These are phyloP conservation scores for Pseudogymnoascus sp. DNA, from an alignment of 2,329 filamentous ascomycete species.

Conservation along the genomic window DNA sequence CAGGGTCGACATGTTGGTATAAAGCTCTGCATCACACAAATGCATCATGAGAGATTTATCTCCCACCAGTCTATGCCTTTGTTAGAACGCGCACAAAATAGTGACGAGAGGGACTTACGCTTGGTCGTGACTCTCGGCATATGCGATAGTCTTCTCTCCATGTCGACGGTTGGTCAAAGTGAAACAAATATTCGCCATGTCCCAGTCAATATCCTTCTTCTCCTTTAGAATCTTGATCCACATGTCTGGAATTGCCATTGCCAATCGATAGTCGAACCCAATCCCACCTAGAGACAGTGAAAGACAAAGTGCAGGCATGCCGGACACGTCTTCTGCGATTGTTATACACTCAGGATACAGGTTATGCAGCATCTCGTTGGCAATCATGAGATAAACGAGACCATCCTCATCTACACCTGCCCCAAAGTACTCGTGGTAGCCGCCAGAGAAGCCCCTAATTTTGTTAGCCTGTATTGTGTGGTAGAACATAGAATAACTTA, in stretches of 20 bases:
- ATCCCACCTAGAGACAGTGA: conserved; percentile 79
- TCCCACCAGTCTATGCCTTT: conserved; percentile 68
- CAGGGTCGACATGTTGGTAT: conserved; percentile 91
- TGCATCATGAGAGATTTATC: conserved; percentile 98
- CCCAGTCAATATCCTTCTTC: conserved; percentile 78
- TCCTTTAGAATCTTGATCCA: conserved; percentile 99
- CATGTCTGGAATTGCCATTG: conserved; percentile 97
- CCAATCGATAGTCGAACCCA: conserved; percentile 93
- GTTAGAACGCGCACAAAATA: conserved; percentile 17
- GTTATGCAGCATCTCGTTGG: conserved; percentile 91
- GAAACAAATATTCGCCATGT: conserved; percentile 75
- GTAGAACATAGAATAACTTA: conserved; percentile 40
- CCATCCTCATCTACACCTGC: conserved; percentile 84
- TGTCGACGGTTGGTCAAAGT: conserved; percentile 89
- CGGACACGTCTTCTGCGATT: conserved; percentile 93
- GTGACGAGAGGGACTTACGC: conserved; percentile 57
- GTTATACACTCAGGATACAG: conserved; percentile 84
- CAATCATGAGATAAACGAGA: conserved; percentile 89
- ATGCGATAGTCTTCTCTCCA: conserved; percentile 96
- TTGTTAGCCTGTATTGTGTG: conserved; percentile 14
- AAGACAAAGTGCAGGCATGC: conserved; percentile 95
- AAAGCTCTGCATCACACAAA: conserved; percentile 93
- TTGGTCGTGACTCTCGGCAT: conserved; percentile 95
- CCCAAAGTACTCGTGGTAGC: conserved; percentile 98
- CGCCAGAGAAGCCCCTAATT: conserved; percentile 81